Conservation (phyloP, 75 land plant genomes). For the Picea sitchensis region DNA sequence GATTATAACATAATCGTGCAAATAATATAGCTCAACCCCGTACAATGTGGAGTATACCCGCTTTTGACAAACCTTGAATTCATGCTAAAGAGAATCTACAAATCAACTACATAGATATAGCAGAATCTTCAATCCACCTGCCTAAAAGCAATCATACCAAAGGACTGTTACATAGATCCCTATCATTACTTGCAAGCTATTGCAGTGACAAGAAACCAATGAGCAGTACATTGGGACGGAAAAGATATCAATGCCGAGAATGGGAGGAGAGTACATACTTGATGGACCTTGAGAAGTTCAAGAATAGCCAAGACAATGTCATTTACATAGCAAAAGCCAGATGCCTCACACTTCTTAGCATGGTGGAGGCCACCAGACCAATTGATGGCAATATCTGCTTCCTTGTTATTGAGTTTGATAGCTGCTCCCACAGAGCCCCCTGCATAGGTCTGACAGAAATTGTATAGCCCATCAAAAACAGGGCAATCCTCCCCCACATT, state of each 20-base stretch:
- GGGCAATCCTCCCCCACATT: constrained; percentile 57
- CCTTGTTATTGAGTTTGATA: constrained; percentile 33
- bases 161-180: no score
- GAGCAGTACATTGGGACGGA: not conserved
- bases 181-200: no score
- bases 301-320: constrained; percentile 56
- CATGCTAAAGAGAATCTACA: no score
- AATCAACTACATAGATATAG: no score
- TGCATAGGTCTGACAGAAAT: constrained; percentile 49
- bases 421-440: constrained; percentile 57
- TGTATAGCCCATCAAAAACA: constrained; percentile 42
- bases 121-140: no score
- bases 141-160: no score
- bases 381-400: constrained; percentile 49
- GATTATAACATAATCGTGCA: not conserved
- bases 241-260: not conserved
- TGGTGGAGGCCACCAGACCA: constrained; percentile 61
- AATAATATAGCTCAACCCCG: not conserved
- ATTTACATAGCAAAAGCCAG: constrained; percentile 56
- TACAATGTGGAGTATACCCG: not conserved
- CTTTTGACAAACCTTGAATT: not conserved
- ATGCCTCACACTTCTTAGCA: constrained; percentile 61
- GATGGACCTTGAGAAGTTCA: constrained; percentile 46
- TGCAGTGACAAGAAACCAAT: not conserved
- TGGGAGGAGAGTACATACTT: constrained; percentile 12